A percentile compares a stretch with the other conserved stretches of the same genome.
These are phyloP conservation scores for Coccinonectria pachysandricola DNA, from an alignment of 2,329 filamentous ascomycete species.

Conservation along the genomic window DNA sequence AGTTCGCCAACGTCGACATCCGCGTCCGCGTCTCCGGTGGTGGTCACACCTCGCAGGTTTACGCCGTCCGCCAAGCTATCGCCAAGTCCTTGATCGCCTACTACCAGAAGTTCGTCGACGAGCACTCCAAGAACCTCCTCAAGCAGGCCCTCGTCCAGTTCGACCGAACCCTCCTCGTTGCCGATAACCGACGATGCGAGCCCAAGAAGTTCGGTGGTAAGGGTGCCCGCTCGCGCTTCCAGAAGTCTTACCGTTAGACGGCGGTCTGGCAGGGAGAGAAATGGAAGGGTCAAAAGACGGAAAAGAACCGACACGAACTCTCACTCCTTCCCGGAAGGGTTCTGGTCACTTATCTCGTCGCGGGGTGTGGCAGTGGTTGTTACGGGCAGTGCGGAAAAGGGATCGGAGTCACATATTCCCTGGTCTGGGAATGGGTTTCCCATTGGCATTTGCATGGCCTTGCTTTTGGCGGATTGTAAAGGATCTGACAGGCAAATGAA, in stretches of 20 bases:
- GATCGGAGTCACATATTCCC: slow-evolving; percentile 29
- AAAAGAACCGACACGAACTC: too few relatives aligned
- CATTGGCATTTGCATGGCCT: slow-evolving; percentile 42
- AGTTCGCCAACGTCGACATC: slow-evolving; percentile 95
- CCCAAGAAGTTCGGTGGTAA: slow-evolving; percentile 97
- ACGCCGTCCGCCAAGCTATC: slow-evolving; percentile 97
- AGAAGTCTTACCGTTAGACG: slow-evolving; percentile 97
- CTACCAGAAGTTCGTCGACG: slow-evolving; percentile 99
- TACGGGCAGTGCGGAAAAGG: slow-evolving; percentile 23
- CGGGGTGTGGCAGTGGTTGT: slow-evolving; percentile 7
- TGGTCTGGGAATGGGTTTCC: slow-evolving; percentile 30
- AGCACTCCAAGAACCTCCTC: slow-evolving; percentile 99
- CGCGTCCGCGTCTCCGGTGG: slow-evolving; percentile 91
- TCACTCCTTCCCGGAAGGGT: too few relatives aligned
- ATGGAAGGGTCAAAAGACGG: too few relatives aligned
- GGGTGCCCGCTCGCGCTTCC: slow-evolving; percentile 92
- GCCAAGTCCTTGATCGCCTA: slow-evolving; percentile 70
- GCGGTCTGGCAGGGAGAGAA: too few relatives aligned
- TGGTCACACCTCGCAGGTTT: slow-evolving; percentile 96
- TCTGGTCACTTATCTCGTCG: too few relatives aligned
- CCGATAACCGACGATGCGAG: slow-evolving; percentile 98
- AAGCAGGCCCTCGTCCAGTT: slow-evolving; percentile 95
- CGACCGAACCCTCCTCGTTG: slow-evolving; percentile 94
- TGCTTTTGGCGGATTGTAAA: slow-evolving; percentile 39
- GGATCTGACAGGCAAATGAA: slow-evolving; percentile 43